Base-by-base conservation (phyloP, 2,329 filamentous ascomycete species). In the Albophoma yamanashiensis region DNA sequence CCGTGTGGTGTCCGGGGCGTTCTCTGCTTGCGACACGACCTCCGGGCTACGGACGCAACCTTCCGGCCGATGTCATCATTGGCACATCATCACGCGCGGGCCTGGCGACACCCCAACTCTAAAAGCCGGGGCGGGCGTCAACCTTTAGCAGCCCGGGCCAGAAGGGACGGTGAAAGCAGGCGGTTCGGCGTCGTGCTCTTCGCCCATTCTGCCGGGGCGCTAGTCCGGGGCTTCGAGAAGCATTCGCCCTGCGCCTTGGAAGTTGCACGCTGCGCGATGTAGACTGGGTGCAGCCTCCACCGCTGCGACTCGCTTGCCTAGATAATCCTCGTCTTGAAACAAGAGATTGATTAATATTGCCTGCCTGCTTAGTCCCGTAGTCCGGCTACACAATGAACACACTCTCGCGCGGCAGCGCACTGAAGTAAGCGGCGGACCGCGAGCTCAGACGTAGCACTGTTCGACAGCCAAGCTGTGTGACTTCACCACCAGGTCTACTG, bases 61-160 rank as follows among this genome's bases (percentile, higher is more conserved):
- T 55, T 55, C 31, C 31, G 50, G 20, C 12, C 15, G 31, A 55
- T 55, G 50, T 31, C 50, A 55, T 55, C 50, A 55, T 22, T 5
- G 50, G 50, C 50, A 5, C 50, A 55, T 55, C 50, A 55, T 55
- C 5, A 36, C 1, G 31, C 50, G 31, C 31, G 31, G 31, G 20
- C 31, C 50, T 22, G 31, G 31, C 31, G 27, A 55, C 20, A 15
- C 20, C 31, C 31, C 20, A 55, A 55, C 66, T 64, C 45, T 58
- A 47, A 36, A 53, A 50, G 40, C 57, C 17, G 39, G 56, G 56
- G 40, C 56, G 3, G 9, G 56, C 39, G 25, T 40, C 25, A 45
- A 58, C 40, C 50, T 53, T 12, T 9, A 27, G 47, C 15, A 11
- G 20, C 2, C 2, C 14, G 11, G 14, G 11, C 20, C 31, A 20